Evolutionary conservation across 1,284 basidiomycete genomes (phyloP), one percentile per base, ranked within the genome.

Genomic region (Mycosarcoma maydis): DNA sequence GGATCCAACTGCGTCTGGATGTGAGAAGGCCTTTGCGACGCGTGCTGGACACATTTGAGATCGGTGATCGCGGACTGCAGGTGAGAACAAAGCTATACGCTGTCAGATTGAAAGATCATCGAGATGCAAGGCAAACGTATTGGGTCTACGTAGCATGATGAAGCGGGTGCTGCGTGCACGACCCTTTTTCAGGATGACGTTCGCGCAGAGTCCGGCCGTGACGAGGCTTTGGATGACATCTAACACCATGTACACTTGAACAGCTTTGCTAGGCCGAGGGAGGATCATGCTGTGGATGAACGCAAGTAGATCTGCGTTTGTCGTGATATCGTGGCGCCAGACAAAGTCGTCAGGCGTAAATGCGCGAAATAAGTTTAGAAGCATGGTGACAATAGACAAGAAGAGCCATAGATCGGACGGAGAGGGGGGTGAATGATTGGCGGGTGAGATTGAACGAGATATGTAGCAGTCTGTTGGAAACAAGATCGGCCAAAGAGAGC

Each of bases 51-150:
- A 52, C 16, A 20, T 32, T 49, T 7, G 40, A 49, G 34, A 65
- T 46, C 9, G 54, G 61, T 10, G 61, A 58, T 4, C 54, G 48
- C 4, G 61, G 61, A 27, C 49, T 53, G 32, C 61, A 65, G 10
- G 61, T 53, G 4, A 65, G n/a, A 6, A 65, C 24, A 24, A 65
- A 65, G 1, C 61, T 41, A 23, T 65, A 65, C 14, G 29, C 10
- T 34, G 7, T n/a, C 14, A 10, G 9, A 30, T 30, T 10, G 14
- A 2, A 30, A 3, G 9, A 14, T 30, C 29, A 30, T 14, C 14
- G 9, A 30, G 9, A 26, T 23, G 38, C 7, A 16, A 54, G 54
- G 6, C 34, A 44, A 2, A 50, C 58, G 22, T 40, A 54, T 1
- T 40, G 23, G n/a, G 38, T 60, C n/a, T 36, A 34, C 51, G 36